Conservation (phyloP, 805 yeast genomes). For the Kuraishia borneana region DNA sequence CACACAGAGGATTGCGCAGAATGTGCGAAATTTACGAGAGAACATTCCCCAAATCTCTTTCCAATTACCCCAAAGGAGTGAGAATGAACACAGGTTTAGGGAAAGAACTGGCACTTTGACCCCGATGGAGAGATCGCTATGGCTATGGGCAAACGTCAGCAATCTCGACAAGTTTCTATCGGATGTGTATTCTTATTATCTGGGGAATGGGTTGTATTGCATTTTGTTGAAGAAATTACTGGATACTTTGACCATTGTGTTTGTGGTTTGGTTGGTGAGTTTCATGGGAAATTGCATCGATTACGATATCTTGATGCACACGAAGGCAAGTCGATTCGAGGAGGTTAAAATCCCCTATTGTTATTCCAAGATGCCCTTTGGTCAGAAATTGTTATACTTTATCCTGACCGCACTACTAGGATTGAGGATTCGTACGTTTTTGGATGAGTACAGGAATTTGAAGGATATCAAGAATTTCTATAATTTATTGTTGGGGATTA, state of each 20-base stretch:
- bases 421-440: conserved; percentile 41
- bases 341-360: conserved; percentile 39
- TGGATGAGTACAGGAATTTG: conserved; percentile 53
- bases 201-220: conserved; percentile 76
- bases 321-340: conserved; percentile 21
- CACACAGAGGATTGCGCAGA: background rate
- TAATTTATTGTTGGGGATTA: conserved; percentile 53
- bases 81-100: conserved; percentile 12
- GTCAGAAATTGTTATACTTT: conserved; percentile 52
- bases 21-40: too few species aligned
- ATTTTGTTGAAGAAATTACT: conserved; percentile 56
- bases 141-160: conserved; percentile 95
- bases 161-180: conserved; percentile 80
- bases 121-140: conserved; percentile 69
- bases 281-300: conserved; percentile 79
- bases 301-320: conserved; percentile 22
- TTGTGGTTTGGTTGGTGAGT: conserved; percentile 70
- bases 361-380: conserved; percentile 28
- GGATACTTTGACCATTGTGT: conserved; percentile 65
- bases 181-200: conserved; percentile 74
- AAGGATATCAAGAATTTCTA: conserved; percentile 72
- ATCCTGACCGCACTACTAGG: conserved; percentile 43
- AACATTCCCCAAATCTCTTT: conserved; percentile 3
- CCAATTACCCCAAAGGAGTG: conserved; percentile 6
- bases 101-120: conserved; percentile 27